Base-by-base conservation (phyloP, 202 grass and related monocot genomes). In the Digitaria exilis region DNA sequence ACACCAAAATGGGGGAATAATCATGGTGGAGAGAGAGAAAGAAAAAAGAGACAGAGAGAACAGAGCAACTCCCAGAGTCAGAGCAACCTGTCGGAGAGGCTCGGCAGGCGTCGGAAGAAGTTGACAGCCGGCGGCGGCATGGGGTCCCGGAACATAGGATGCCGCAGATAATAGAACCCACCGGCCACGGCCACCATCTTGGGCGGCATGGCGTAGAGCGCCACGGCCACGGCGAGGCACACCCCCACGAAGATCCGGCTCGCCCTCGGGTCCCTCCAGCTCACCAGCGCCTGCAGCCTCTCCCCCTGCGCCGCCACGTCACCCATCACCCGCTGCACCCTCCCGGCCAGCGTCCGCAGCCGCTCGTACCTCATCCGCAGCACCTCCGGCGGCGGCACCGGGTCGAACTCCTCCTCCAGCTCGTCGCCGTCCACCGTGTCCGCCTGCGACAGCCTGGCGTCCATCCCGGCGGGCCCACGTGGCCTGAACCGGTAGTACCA, bases 401-500 rank as follows among this genome's bases (percentile, higher is more conserved):
- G 79, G 59, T 98, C 96, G 62, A 98, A 98, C 85, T 98, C 96
- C 63, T 98, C 95, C 83, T 97, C 92, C 35, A 98, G 89, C 64
- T 98, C 96, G 69, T 98, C 91, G n/a, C 74, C 73, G 26, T 95
- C 96, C 25, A 95, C 89, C 11, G 91, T 98, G 86, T 95, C 92
- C 19, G 92, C 96, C 85, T 98, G 96, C 7, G 92, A 98, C 9
- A 98, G 85, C 76, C 90, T 80, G 29, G 89, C 89, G 81, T 98
- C 96, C 96, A 98, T 98, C 9, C 96, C 90, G 1, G 87, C 80
- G 1, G 96, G 92, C 9, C 64, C 82, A 3, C 89, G 68, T 3
- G 96, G 96, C 56, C 96, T 88, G 78, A 98, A 98, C 8, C 96
- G 81, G 65, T 93, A 90, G 80, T 98, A 98, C 96, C 96, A 98